A percentile compares a stretch with the other conserved stretches of the same genome.
Conservation (phyloP, 2,329 filamentous ascomycete genomes). For the Fusarium buharicum region DNA sequence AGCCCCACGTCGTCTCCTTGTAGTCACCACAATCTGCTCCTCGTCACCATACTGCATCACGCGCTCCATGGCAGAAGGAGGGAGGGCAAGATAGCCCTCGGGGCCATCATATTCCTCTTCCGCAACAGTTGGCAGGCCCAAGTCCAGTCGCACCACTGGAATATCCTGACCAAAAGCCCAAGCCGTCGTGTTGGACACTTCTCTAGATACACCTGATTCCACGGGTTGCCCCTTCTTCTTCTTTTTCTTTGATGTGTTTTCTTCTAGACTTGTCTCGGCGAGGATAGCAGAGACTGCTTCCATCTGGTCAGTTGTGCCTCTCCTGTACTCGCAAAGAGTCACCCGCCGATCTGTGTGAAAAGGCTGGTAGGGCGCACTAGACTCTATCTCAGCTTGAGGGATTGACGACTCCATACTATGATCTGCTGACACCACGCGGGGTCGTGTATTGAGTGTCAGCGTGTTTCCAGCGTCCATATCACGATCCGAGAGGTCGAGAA, state of each 20-base stretch:
- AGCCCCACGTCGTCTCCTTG: slow-evolving; percentile 71
- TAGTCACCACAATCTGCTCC: slow-evolving; percentile 85
- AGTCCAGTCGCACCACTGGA: slow-evolving; percentile 61
- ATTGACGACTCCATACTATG: slow-evolving; percentile 70
- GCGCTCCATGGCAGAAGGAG: slow-evolving; percentile 72
- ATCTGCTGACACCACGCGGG: slow-evolving; percentile 51
- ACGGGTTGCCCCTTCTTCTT: slow-evolving; percentile 50
- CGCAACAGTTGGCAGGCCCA: slow-evolving; percentile 57
- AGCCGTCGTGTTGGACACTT: slow-evolving; percentile 39
- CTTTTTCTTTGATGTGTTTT: slow-evolving; percentile 52
- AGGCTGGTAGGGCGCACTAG: slow-evolving; percentile 92
- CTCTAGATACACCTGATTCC: slow-evolving; percentile 26
- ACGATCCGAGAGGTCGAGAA: slow-evolving; percentile 63
- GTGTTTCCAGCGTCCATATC: slow-evolving; percentile 66
- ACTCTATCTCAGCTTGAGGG: slow-evolving; percentile 88
- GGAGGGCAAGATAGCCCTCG: slow-evolving; percentile 69
- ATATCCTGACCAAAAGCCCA: slow-evolving; percentile 73
- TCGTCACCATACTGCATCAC: slow-evolving; percentile 70
- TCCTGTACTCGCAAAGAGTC: slow-evolving; percentile 73
- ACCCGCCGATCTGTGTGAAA: slow-evolving; percentile 93
- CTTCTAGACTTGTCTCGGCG: slow-evolving; percentile 55
- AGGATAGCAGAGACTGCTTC: slow-evolving; percentile 55
- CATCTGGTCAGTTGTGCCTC: slow-evolving; percentile 47
- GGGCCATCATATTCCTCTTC: slow-evolving; percentile 64
- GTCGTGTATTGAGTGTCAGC: slow-evolving; percentile 59